Evolutionary conservation across 257 asterid species (phyloP), one percentile per base, ranked within the genome.

Genomic region (Penstemon davidsonii): DNA sequence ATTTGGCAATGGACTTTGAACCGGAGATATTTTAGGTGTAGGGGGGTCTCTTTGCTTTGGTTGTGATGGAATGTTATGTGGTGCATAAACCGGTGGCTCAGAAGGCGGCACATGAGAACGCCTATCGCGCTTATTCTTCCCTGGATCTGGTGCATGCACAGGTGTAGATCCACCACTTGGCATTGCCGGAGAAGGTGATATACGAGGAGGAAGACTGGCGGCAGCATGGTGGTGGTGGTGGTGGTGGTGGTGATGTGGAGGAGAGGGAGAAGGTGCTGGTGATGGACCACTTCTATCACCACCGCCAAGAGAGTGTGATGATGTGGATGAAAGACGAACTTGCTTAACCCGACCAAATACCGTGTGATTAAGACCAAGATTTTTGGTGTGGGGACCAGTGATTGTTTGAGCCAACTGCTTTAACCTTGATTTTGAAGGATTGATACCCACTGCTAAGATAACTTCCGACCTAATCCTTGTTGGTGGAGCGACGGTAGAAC

Each of bases 291-390:
- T 25, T 25, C 33, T 25, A 25, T 25, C 78, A 18, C 71, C 77
- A 11, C 74, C 58, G 9, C 84, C 85, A 7, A 79, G 86, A 60
- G 97, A 82, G 81, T 84, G 95, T 12, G 81, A 87, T 60, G 84
- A 63, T 39, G 77, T 53, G 52, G 97, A 86, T n/a, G 99, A 91
- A 72, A 94, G 96, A 68, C 87, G 78, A 45, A 94, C 95, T 84
- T 94, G 99, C 79, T 94, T 94, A 39, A 94, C 99, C 75, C 81
- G 85, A 25, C 99, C 99, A 73, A 94, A 94, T 38, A 91, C 96
- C 0, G 95, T 94, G 88, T 94, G 82, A 62, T 94, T 88, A 54
- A 94, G 90, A 66, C 99, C 99, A 45, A 94, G 96, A 76, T 94
- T 94, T 74, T 87, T 87, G 7, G 87, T 5, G 74, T 84, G 86